Evolutionary conservation across 352 stramenopile genomes (phyloP), one percentile per base, ranked within the genome.

Genomic region (Globisporangium apiculatum): DNA sequence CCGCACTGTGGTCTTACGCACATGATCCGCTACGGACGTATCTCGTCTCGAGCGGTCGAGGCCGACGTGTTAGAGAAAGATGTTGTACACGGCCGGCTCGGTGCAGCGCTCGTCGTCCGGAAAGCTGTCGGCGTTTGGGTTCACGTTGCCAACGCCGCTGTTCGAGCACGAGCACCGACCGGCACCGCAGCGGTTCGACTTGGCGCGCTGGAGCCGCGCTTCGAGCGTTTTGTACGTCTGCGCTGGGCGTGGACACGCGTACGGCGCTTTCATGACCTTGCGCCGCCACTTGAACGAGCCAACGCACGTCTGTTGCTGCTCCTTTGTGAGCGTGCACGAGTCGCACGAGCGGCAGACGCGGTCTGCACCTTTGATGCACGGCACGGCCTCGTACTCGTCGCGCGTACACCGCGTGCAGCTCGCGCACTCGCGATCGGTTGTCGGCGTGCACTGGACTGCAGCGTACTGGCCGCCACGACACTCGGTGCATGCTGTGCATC

Each of bases 301-400:
- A 40, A 73, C 55, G 52, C 83, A 93, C 50, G 75, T 31, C 14
- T 53, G 57, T 43, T 89, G 69, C 64, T 93, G 83, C 15, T 72
- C 75, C 15, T 60, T 61, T 5, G 76, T 88, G 38, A 93, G 68
- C 4, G 71, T 62, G 46, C 83, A 93, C 51, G 80, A 91, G 64
- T 91, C 75, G 55, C 80, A 93, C 35, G 78, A 79, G 49, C 71
- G 79, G 41, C 83, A 91, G n/a, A 89, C 61, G 14, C 83, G 83
- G 38, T 92, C 55, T 14, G 64, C 57, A 10, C 79, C 78, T 24
- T 76, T 74, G 5, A 58, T 61, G 36, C 83, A 91, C 18, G 76
- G 60, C 8, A 72, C 82, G 0, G 72, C 69, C 55, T 89, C 80
- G 64, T 86, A 92, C 51, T 92, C 78, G 56, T 92, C 80, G 14